Conservation (phyloP, 2,329 filamentous ascomycete genomes). For the Alternaria tenuissima region DNA sequence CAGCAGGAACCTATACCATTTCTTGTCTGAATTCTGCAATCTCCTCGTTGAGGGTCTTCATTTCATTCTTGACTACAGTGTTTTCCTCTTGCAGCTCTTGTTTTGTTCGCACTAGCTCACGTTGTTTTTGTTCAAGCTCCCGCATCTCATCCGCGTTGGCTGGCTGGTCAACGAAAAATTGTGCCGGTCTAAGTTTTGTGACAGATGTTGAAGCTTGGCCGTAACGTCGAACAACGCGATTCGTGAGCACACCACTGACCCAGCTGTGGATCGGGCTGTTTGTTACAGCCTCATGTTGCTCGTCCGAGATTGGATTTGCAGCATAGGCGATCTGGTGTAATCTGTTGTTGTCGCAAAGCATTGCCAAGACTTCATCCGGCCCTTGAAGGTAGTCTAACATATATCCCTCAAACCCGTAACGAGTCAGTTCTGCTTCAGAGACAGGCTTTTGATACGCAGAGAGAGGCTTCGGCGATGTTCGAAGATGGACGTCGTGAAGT, state of each 20-base stretch:
- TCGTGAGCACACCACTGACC: constrained; percentile 68
- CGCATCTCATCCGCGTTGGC: constrained; percentile 72
- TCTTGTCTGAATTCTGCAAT: constrained; percentile 14
- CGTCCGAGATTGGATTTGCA: constrained; percentile 68
- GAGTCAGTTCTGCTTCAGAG: constrained; percentile 62
- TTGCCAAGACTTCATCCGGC: constrained; percentile 82
- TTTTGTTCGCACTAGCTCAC: constrained; percentile 51
- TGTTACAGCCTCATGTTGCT: constrained; percentile 73
- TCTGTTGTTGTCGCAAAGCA: constrained; percentile 79
- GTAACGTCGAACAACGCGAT: constrained; percentile 75
- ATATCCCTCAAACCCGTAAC: constrained; percentile 78
- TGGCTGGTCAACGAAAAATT: constrained; percentile 79
- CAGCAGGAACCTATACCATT: constrained; percentile 9
- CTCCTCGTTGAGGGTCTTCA: constrained; percentile 31
- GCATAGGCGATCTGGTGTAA: constrained; percentile 75
- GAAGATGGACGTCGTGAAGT: constrained; percentile 75
- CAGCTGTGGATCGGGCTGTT: constrained; percentile 69
- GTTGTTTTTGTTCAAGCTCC: constrained; percentile 65
- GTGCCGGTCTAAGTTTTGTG: constrained; percentile 66
- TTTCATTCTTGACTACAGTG: constrained; percentile 44
- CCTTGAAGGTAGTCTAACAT: constrained; percentile 81
- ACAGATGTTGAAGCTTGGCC: constrained; percentile 77
- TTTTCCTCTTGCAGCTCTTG: constrained; percentile 41
- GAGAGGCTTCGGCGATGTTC: constrained; percentile 66
- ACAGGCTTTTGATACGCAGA: constrained; percentile 65